A percentile compares a stretch with the other conserved stretches of the same genome.
Evolutionary conservation across 2,329 filamentous ascomycete species (phyloP).

Genomic region (Clarireedia sp.): DNA sequence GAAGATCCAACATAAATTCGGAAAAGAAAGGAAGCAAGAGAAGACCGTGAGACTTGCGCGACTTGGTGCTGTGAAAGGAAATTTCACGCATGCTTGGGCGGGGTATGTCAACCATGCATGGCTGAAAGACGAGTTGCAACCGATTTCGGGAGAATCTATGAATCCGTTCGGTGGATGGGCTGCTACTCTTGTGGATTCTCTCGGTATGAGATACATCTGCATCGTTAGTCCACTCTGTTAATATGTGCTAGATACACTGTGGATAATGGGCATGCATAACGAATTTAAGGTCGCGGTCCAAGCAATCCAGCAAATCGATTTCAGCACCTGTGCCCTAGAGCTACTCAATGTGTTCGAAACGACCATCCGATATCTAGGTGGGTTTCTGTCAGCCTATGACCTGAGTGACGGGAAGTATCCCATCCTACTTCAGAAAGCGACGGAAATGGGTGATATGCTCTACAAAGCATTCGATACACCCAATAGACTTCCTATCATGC

Average conservation of each 20-base stretch:
- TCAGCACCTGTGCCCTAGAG: slow-evolving; percentile 14
- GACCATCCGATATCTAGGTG: slow-evolving; percentile 33
- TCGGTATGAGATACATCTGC: not conserved
- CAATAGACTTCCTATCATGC: slow-evolving; percentile 42
- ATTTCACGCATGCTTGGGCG: slow-evolving; percentile 49
- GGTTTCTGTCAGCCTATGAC: slow-evolving; percentile 32
- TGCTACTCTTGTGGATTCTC: slow-evolving; percentile 67
- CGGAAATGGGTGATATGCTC: slow-evolving; percentile 27
- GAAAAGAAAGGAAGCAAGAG: slow-evolving; percentile 8
- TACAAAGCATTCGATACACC: slow-evolving; percentile 42
- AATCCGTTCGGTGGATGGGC: slow-evolving; percentile 89
- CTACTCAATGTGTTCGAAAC: slow-evolving; percentile 33
- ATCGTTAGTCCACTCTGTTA: not conserved
- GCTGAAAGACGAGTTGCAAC: slow-evolving; percentile 76
- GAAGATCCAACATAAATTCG: slow-evolving; percentile 19
- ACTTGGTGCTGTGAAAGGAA: slow-evolving; percentile 17
- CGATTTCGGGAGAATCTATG: slow-evolving; percentile 55
- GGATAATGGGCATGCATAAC: slow-evolving; percentile 71
- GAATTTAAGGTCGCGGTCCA: slow-evolving; percentile 58
- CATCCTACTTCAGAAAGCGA: slow-evolving; percentile 26
- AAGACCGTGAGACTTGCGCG: slow-evolving; percentile 10
- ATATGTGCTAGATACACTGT: slow-evolving; percentile 61
- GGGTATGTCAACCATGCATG: slow-evolving; percentile 75
- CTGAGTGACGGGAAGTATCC: slow-evolving; percentile 24
- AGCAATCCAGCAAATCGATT: slow-evolving; percentile 56